Evolutionary conservation across 768 basidiomycete genomes (phyloP), one percentile per base, ranked within the genome.

Genomic region (Suillus plorans): DNA sequence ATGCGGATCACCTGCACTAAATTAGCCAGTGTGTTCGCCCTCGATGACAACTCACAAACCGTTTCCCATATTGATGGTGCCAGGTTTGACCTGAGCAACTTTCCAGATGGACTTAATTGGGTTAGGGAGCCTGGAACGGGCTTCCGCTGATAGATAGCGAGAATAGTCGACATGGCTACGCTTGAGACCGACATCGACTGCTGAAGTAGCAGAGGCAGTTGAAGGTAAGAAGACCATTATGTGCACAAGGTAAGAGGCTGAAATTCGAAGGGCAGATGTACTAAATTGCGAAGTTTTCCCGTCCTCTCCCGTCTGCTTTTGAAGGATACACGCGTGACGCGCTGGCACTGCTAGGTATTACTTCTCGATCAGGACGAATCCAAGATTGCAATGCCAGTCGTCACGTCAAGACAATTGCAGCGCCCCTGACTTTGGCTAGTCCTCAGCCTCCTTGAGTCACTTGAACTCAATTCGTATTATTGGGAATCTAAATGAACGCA

Each of bases 31-130:
- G 3, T 25, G 1, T 41, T 22, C 36, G 22, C 53, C 34, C 61
- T 8, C 14, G 8, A 60, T 37, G 41, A 50, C 7, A 22, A 6
- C 12, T 12, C 18, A 44, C 67, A 41, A 64, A 77, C 77, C 77
- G 49, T 78, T 78, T 18, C 78, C 77, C 70, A 78, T 76, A 66
- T 77, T 79, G 64, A 78, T 78, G 41, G 78, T 75, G 13, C 74
- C 74, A 9, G 74, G 66, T 60, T 72, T 77, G 44, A 75, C 75
- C 57, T 75, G 72, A n/a, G 78, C 73, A 16, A 62, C 73, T 59
- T 76, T 77, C 76, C 78, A 78, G 16, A 78, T 78, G 31, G 78
- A 53, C 63, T 78, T 78, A 66, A 78, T 78, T 9, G 77, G 74
- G 53, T 78, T 78, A 2, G 77, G 76, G 5, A 74, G 74, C 42